Conservation (phyloP, 352 stramenopile species). For the Globisporangium echinulatum region DNA sequence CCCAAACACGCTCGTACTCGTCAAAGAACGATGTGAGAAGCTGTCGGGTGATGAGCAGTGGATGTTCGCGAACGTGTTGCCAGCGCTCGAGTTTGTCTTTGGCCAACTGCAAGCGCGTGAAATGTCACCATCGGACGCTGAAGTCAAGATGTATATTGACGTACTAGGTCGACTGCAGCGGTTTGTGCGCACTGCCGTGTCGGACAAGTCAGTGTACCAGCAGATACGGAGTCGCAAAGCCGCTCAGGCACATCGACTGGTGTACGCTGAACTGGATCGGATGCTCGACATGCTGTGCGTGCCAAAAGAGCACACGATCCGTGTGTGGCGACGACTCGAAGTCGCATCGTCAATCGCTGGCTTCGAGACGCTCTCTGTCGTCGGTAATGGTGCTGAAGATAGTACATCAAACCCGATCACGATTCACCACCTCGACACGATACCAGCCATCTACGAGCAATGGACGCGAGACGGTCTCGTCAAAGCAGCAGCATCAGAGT, state of each 20-base stretch:
- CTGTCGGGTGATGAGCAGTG: background rate
- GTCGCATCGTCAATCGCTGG: background rate
- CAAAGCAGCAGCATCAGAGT: background rate
- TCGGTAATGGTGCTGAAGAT: background rate
- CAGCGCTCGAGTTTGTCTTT: background rate
- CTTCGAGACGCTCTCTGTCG: too few relatives aligned
- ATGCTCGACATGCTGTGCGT: constrained; percentile 6
- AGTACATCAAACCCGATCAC: background rate
- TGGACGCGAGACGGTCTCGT: background rate
- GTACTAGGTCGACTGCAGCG: background rate
- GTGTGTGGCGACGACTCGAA: background rate
- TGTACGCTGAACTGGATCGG: constrained; percentile 6
- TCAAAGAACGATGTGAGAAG: background rate
- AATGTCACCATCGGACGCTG: background rate
- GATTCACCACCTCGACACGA: background rate
- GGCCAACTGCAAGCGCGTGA: background rate
- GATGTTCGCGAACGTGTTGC: background rate
- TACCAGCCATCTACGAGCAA: background rate
- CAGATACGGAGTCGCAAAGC: constrained; percentile 1
- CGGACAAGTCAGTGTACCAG: background rate
- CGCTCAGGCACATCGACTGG: background rate
- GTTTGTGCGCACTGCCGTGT: constrained; percentile 1
- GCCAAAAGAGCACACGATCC: background rate
- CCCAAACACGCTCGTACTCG: background rate
- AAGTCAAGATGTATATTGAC: background rate